Conservation (phyloP, 1,139 yeast species). For the Candida albicans region DNA sequence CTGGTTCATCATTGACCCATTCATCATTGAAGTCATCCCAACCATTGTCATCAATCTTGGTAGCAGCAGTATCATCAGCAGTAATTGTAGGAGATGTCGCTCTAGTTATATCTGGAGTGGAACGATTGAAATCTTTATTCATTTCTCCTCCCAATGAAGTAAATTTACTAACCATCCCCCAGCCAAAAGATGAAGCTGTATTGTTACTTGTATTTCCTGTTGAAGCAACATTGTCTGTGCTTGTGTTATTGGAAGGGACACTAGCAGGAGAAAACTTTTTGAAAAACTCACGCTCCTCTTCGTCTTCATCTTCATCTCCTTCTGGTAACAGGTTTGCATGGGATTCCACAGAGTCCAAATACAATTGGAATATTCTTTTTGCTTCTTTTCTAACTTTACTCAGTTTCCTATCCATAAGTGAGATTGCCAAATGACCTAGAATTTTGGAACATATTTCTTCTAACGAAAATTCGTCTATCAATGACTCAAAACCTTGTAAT, state of each 20-base stretch:
- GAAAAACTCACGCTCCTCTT: constrained; percentile 36
- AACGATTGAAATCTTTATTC: constrained; percentile 38
- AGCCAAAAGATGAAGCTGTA: constrained; percentile 14
- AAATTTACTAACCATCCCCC: constrained; percentile 41
- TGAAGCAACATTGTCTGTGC: constrained; percentile 2
- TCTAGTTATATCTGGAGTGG: constrained; percentile 43
- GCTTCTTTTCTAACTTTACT: constrained; percentile 73
- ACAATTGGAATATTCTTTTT: constrained; percentile 59
- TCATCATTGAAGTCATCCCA: constrained; percentile 18
- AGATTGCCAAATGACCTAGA: constrained; percentile 83
- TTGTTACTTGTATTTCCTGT: background rate
- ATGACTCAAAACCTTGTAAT: constrained; percentile 66
- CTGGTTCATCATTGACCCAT: constrained; percentile 14
- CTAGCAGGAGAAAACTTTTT: constrained; percentile 26
- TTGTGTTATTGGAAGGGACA: background rate
- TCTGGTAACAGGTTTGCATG: constrained; percentile 60
- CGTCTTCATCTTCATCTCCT: constrained; percentile 45
- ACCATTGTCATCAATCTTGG: constrained; percentile 11
- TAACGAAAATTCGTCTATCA: constrained; percentile 66
- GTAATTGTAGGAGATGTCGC: constrained; percentile 24
- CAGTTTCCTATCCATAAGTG: constrained; percentile 71
- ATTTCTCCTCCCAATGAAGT: constrained; percentile 33
- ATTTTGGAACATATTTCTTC: constrained; percentile 79
- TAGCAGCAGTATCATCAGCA: constrained; percentile 14
- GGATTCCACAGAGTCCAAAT: constrained; percentile 61